Evolutionary conservation across 805 yeast species (phyloP).

Genomic region (Teunomyces barrocoloradensis): DNA sequence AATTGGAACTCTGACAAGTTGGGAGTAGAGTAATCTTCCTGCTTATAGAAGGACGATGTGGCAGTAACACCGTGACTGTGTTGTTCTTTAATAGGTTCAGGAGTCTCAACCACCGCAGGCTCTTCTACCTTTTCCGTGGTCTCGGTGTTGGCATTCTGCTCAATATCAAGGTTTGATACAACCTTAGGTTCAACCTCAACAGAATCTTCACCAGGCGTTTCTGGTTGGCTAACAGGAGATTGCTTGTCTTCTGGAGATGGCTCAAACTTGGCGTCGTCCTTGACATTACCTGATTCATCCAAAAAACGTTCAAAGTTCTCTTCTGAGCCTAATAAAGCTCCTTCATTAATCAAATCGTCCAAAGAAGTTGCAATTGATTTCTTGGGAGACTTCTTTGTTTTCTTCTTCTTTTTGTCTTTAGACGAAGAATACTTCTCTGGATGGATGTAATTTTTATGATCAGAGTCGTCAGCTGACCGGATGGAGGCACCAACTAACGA

Average conservation of each 20-base stretch:
- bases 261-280: constrained; percentile 40
- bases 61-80: background rate
- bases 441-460: constrained; percentile 44
- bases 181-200: background rate
- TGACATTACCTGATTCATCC: constrained; percentile 54
- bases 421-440: constrained; percentile 40
- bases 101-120: background rate
- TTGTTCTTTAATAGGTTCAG: background rate
- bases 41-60: constrained; percentile 12
- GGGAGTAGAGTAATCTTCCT: constrained; percentile 37
- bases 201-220: background rate
- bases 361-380: constrained; percentile 50
- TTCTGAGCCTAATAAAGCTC: constrained; percentile 47
- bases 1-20: constrained; percentile 45
- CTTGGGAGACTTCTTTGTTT: constrained; percentile 7
- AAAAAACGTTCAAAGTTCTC: constrained; percentile 52
- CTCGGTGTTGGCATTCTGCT: background rate
- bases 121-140: background rate
- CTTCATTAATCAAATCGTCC: constrained; percentile 49
- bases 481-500: constrained; percentile 55
- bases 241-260: constrained; percentile 16
- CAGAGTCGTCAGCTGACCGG: constrained; percentile 46
- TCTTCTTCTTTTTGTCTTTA: constrained; percentile 12
- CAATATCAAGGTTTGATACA: background rate
- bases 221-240: background rate